phyloP scores from a whole-genome alignment of 352 stramenopile species.

The Phytopythium mirpurense region DNA sequence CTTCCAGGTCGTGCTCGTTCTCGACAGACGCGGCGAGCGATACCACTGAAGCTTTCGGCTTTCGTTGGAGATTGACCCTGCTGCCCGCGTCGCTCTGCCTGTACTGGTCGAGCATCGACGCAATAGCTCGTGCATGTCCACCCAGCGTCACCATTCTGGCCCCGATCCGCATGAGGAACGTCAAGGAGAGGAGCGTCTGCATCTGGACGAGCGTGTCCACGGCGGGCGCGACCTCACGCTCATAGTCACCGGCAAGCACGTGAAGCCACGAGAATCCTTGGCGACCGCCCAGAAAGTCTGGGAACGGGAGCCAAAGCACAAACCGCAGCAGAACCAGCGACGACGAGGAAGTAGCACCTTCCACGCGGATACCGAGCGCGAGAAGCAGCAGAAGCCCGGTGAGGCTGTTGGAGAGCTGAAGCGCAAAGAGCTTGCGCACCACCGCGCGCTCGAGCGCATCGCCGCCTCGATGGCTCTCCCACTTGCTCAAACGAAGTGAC shows the following conservation, averaged over 20 bases:
- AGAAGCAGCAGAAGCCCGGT: conserved; percentile 25
- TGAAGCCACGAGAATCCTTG: conserved; percentile 3
- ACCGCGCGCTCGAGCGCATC: conserved; percentile 20
- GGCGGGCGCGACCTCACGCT: conserved; percentile 8
- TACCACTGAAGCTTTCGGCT: background rate
- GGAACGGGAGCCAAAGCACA: background rate
- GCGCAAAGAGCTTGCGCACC: conserved; percentile 34
- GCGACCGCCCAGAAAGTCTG: background rate
- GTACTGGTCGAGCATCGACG: background rate
- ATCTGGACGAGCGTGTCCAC: conserved; percentile 33
- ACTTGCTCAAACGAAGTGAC: conserved; percentile 22
- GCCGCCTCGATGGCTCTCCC: conserved; percentile 25
- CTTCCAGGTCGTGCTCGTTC: conserved; percentile 8
- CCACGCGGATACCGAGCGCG: conserved; percentile 13
- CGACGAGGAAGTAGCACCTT: background rate
- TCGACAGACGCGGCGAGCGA: conserved; percentile 4
- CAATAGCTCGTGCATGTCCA: background rate
- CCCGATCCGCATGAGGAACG: conserved; percentile 26
- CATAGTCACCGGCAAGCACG: conserved; percentile 11
- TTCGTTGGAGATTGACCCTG: background rate
- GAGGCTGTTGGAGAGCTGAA: conserved; percentile 37
- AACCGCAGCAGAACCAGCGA: conserved; percentile 8
- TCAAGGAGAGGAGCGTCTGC: conserved; percentile 28
- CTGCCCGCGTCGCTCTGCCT: background rate
- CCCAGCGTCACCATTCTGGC: conserved; percentile 13